A percentile compares a stretch with the other conserved stretches of the same genome.
These are phyloP conservation scores for Cyanodermella asteris DNA, from an alignment of 2,329 filamentous ascomycete genomes.

Conservation along the genomic window DNA sequence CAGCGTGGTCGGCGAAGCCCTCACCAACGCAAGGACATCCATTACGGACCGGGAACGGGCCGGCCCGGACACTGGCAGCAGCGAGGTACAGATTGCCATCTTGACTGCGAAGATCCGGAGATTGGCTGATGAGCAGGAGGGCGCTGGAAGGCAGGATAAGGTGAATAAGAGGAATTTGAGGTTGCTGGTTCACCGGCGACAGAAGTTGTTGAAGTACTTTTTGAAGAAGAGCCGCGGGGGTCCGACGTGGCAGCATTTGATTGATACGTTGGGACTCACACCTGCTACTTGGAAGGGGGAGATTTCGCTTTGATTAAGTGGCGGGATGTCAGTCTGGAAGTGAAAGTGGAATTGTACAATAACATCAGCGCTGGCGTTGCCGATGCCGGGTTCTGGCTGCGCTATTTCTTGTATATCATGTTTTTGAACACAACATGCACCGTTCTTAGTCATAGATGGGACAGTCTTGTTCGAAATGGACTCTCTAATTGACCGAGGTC, in stretches of 20 bases:
- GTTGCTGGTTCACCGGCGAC: slow-evolving; percentile 65
- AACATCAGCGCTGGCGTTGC: too few relatives aligned
- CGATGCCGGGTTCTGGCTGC: too few relatives aligned
- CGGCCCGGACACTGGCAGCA: slow-evolving; percentile 85
- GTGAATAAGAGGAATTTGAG: slow-evolving; percentile 82
- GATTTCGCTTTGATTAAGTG: slow-evolving; percentile 40
- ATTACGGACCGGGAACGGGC: too few relatives aligned
- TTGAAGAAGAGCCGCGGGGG: slow-evolving; percentile 77
- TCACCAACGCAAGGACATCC: slow-evolving; percentile 27
- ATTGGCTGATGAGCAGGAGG: slow-evolving; percentile 48
- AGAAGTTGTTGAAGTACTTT: slow-evolving; percentile 75
- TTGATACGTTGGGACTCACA: slow-evolving; percentile 64
- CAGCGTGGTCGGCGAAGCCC: slow-evolving; percentile 12
- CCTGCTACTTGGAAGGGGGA: slow-evolving; percentile 80
- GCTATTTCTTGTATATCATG: too few relatives aligned
- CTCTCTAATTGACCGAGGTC: too few relatives aligned
- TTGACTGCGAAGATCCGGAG: slow-evolving; percentile 82
- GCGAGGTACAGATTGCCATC: slow-evolving; percentile 94
- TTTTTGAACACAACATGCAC: too few relatives aligned
- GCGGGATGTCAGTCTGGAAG: too few relatives aligned
- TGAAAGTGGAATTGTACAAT: too few relatives aligned
- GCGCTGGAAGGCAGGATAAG: slow-evolving; percentile 63
- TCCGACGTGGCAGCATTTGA: slow-evolving; percentile 68
- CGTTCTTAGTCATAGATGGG: too few relatives aligned
- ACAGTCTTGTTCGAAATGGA: too few relatives aligned